Percentiles rank a stretch among this genome's conserved stretches.
These are phyloP conservation scores for Termitomyces titanicus DNA, from an alignment of 768 basidiomycete genomes.

Conservation along the genomic window DNA sequence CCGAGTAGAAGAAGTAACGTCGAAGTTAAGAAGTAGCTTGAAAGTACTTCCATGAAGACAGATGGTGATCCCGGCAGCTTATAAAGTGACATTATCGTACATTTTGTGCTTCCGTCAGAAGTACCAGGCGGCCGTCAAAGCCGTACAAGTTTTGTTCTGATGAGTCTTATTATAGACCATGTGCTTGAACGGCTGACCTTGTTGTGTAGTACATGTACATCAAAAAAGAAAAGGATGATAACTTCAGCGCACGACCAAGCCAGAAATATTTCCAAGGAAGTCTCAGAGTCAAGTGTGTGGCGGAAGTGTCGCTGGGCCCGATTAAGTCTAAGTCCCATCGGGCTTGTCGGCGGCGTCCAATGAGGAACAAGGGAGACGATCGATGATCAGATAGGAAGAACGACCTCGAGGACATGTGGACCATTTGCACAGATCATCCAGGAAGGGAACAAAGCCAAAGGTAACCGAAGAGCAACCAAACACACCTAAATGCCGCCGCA, in stretches of 20 bases:
- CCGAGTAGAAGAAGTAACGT: too few relatives aligned
- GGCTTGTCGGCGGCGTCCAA: not conserved
- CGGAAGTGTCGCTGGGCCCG: not conserved
- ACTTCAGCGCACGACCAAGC: not conserved
- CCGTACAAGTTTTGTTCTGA: not conserved
- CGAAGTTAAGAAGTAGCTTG: not conserved
- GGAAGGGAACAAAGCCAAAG: conserved; percentile 13
- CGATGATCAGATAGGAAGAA: conserved; percentile 8
- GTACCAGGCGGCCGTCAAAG: not conserved
- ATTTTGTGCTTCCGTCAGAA: not conserved
- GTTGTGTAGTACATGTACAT: not conserved
- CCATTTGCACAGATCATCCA: not conserved
- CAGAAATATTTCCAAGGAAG: too few relatives aligned
- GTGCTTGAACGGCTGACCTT: not conserved
- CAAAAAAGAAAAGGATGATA: not conserved
- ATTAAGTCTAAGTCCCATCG: not conserved
- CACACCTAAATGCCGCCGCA: conserved; percentile 8
- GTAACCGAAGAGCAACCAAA: conserved; percentile 2
- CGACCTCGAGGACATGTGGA: not conserved
- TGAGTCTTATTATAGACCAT: not conserved
- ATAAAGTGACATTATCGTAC: not conserved
- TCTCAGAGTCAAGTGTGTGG: not conserved
- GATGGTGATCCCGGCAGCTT: not conserved
- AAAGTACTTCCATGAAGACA: not conserved
- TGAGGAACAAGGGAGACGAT: conserved; percentile 12